Evolutionary conservation across 1,139 yeast species (phyloP).

Genomic region (Candida freyschussii): DNA sequence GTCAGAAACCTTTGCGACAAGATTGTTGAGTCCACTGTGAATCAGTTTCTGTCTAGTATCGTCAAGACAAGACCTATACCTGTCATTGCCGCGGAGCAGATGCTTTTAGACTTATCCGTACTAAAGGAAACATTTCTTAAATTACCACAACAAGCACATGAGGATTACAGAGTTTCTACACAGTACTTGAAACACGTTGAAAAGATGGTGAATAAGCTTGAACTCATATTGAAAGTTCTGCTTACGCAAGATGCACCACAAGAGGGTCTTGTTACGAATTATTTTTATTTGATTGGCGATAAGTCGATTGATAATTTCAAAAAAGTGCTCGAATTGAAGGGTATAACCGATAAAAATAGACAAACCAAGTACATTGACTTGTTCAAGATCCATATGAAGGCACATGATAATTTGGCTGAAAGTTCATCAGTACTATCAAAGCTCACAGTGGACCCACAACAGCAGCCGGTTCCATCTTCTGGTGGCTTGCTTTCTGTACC

Average conservation of each 20-base stretch:
- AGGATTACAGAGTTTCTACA: slow-evolving; percentile 11
- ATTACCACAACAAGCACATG: slow-evolving; percentile 38
- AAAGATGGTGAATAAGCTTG: slow-evolving; percentile 47
- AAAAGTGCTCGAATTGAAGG: slow-evolving; percentile 63
- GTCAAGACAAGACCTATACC: slow-evolving; percentile 56
- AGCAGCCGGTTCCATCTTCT: slow-evolving; percentile 7
- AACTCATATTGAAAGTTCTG: slow-evolving; percentile 60
- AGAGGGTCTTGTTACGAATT: slow-evolving; percentile 61
- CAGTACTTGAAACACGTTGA: slow-evolving; percentile 36
- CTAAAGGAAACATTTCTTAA: slow-evolving; percentile 52
- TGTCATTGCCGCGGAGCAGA: slow-evolving; percentile 74
- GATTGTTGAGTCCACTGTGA: slow-evolving; percentile 59
- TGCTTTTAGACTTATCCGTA: slow-evolving; percentile 64
- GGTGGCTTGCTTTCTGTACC: slow-evolving; percentile 9
- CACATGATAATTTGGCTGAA: slow-evolving; percentile 42
- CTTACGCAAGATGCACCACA: slow-evolving; percentile 60
- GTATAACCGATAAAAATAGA: slow-evolving; percentile 39
- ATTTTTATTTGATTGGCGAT: slow-evolving; percentile 67
- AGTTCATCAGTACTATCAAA: slow-evolving; percentile 39
- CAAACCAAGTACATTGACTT: slow-evolving; percentile 52
- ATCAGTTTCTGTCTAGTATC: slow-evolving; percentile 54
- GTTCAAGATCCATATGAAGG: slow-evolving; percentile 53
- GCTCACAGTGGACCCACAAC: slow-evolving; percentile 20
- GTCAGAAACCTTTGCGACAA: slow-evolving; percentile 72
- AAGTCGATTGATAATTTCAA: slow-evolving; percentile 54